Base-by-base conservation (phyloP, 345 rosid species). In the Dipteronia sinensis region DNA sequence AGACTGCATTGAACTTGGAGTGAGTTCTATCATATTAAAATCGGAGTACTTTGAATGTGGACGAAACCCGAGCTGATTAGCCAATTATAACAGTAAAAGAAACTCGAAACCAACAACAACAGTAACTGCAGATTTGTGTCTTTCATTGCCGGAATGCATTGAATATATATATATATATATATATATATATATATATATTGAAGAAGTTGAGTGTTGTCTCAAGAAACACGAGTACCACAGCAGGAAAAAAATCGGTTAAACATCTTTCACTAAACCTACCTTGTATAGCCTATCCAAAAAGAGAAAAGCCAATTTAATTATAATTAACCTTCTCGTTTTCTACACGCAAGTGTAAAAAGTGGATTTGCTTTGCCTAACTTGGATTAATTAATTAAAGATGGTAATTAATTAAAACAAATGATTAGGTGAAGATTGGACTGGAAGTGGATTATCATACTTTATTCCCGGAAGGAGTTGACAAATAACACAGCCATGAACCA, bases 351-450 rank as follows among this genome's bases (percentile, higher is more conserved):
- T 66, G 62, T 20, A 40, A 76, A 79, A 66, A 34, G 75, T 16
- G 17, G 71, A 78, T 78, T 83, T 22, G 10, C 77, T 70, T 56
- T 63, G 81, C 86, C 84, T 76, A 82, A 82, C 86, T 63, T 53
- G 1, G n/a, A 25, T 34, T 31, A 38, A 17, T 47, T n/a, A 19
- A 1, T 63, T 27, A 59, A 15, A 38, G n/a, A 13, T 6, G 0
- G 29, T 17, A 66, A 34, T 34, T 34, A 0, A 40, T 65, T 69
- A 68, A 69, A 77, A n/a, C n/a, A 61, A 29, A 44, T 67, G 79
- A 83, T 80, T 75, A 49, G 74, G 69, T 73, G 34, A 22, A 31
- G 38, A 34, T 34, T 34, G 6, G 59, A 20, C 22, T 20, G 44
- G 68, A 8, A 65, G 44, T 47, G 38, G 38, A 34, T 5, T 34